These are phyloP conservation scores for Mortierella alpina DNA, from an alignment of 192 early-diverging fungal genomes.

Conservation along the genomic window DNA sequence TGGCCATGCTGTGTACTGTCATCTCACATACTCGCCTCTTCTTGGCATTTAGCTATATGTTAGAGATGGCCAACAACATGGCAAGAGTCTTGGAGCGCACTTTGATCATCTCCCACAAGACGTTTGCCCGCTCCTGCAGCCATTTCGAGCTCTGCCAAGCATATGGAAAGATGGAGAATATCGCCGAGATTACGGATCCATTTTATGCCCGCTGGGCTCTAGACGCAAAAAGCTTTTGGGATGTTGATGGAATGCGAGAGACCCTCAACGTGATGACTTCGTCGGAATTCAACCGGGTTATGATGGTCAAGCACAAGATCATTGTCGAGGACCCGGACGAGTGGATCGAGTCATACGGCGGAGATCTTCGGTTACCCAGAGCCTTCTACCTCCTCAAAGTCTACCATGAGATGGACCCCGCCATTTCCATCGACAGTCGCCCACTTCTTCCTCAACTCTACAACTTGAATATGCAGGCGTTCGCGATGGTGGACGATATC, in stretches of 20 bases:
- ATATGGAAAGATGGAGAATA: not conserved
- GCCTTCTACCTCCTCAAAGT: slow-evolving; percentile 9
- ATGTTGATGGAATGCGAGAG: slow-evolving; percentile 6
- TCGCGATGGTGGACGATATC: no score
- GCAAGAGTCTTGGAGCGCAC: no score
- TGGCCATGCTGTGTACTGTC: no score
- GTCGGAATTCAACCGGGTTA: slow-evolving; percentile 13
- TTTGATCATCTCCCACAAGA: no score
- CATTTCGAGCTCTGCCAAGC: no score
- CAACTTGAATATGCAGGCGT: no score
- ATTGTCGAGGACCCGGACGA: slow-evolving; percentile 13
- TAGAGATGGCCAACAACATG: no score
- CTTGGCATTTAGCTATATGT: no score
- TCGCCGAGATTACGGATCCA: slow-evolving; percentile 3
- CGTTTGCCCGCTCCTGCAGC: no score
- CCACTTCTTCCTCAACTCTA: no score
- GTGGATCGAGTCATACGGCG: slow-evolving; percentile 6
- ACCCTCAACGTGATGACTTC: slow-evolving; percentile 16
- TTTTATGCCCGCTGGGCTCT: slow-evolving; percentile 11
- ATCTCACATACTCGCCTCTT: no score
- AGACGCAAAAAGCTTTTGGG: slow-evolving; percentile 6
- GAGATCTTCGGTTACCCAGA: slow-evolving; percentile 14
- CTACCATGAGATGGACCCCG: slow-evolving; percentile 12
- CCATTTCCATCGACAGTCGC: not conserved
- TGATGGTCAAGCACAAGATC: slow-evolving; percentile 12